Base-by-base conservation (phyloP, 116 monocot species). In the Papilionanthe hybrid region DNA sequence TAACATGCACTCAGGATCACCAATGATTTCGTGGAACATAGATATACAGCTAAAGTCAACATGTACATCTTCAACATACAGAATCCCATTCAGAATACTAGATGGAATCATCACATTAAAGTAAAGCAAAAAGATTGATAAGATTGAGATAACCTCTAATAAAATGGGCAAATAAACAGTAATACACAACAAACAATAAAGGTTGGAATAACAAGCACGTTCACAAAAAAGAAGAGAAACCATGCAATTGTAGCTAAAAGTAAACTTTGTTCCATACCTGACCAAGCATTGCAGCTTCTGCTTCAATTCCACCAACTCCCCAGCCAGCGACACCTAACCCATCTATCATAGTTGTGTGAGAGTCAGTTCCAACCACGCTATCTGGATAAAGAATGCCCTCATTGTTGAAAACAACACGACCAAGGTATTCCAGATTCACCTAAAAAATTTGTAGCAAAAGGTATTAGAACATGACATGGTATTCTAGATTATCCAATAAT, bases 291-390 rank as follows among this genome's bases (percentile, higher is more conserved):
- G 84, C 18, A 77, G 89, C 89, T 76, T 89, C 89, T 25, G 89
- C 89, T 84, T 89, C 89, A n/a, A 89, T 89, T 47, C 89, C 89
- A 58, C 89, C 86, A 78, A 89, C 86, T 20, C 89, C 89, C 89
- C 89, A 89, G 42, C 89, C 89, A 79, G 89, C 86, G 81, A 89
- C 84, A 67, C 89, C 89, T 45, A 89, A 78, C 19, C 89, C 86
- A 72, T 89, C 89, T n/a, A 89, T 86, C 89, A 89, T 89, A 73
- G 89, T 89, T 41, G 89, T 89, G 77, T 89, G 86, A 6, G 89
- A 89, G 76, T 89, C 89, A 30, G 89, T 86, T 10, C 89, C 89
- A 76, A 89, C 89, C 28, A 86, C 89, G 53, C 89, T 86, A 30
- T 89, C 86, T n/a, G 89, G 89, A 60, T 89, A 89, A 4, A 89